These are phyloP conservation scores for Fusarium sp. DNA, from an alignment of 2,329 filamentous ascomycete species.

Conservation along the genomic window DNA sequence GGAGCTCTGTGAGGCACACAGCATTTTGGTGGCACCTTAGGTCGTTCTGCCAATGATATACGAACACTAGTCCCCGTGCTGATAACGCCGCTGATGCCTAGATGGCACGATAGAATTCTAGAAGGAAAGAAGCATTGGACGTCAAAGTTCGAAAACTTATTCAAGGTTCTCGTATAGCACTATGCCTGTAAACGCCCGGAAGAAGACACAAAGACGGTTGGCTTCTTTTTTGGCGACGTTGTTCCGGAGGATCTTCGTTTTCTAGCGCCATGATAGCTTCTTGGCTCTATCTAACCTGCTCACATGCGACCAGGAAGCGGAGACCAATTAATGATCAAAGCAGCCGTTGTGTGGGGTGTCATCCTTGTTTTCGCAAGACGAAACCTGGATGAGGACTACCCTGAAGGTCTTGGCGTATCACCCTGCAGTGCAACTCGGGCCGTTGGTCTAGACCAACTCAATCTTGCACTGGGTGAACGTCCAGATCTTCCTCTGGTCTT, in stretches of 20 bases:
- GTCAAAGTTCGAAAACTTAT: not conserved
- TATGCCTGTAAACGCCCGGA: not conserved
- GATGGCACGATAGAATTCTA: slow-evolving; percentile 10
- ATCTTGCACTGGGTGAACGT: slow-evolving; percentile 26
- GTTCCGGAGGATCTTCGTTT: slow-evolving; percentile 8
- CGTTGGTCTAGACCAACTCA: slow-evolving; percentile 35
- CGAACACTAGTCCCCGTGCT: not conserved
- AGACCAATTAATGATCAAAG: slow-evolving; percentile 14
- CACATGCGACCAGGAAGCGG: not conserved
- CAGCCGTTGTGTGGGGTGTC: not conserved
- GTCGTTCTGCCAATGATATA: not conserved
- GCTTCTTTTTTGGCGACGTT: not conserved
- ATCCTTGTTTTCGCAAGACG: slow-evolving; percentile 2
- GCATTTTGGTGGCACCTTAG: too few relatives aligned
- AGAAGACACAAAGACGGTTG: not conserved
- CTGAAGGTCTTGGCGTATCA: slow-evolving; percentile 16
- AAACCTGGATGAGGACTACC: slow-evolving; percentile 5
- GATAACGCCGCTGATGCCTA: not conserved
- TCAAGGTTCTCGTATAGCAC: not conserved
- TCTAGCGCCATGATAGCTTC: slow-evolving; percentile 21
- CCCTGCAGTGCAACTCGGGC: not conserved
- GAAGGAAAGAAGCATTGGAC: slow-evolving; percentile 18
- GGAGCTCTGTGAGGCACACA: too few relatives aligned
- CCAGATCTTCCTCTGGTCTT: slow-evolving; percentile 17
- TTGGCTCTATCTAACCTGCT: slow-evolving; percentile 1